Base-by-base conservation (phyloP, 768 basidiomycete species). In the Tephrocybe sp. region DNA sequence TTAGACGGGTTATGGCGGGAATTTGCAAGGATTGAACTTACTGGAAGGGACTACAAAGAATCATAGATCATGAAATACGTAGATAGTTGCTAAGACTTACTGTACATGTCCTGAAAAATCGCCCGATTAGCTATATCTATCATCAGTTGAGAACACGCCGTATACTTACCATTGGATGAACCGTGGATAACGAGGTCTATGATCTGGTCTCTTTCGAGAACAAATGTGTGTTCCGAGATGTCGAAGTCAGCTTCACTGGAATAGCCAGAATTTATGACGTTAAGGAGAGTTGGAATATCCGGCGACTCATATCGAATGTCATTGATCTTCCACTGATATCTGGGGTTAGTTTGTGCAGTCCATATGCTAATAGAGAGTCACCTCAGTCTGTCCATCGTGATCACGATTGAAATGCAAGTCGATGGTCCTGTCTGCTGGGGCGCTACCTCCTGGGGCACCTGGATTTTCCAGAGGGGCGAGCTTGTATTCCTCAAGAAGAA, bases 401-500 rank as follows among this genome's bases (percentile, higher is more conserved):
- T 5, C 76, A 74, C 1, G 76, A 44, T 21, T 22, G 27, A 49
- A 49, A 9, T 30, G 38, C 30, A 49, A 41, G 33, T 53, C 42
- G 12, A 58, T 50, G n/a, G 19, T 8, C 16, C 49, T 54, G 49
- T 59, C 58, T 10, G 58, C 55, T 3, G 53, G 50, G 5, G 36
- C 47, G 16, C 19, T 23, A 13, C 58, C 58, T 3, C 55, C 55
- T 1, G 56, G 76, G 10, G 63, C 73, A 24, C 57, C 65, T 3
- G 67, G 64, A 42, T 64, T 56, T 18, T 57, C 19, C 9, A 74
- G 58, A 15, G 75, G 65, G 31, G 59, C 61, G 2, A 75, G 64
- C 48, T 51, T 43, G 40, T 31, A 60, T 47, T 52, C 49, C 22
- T 59, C 29, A 11, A 56, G 49, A 6, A 50, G 11, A 16, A 30